These are phyloP conservation scores for Ulota crispa DNA, from an alignment of 225 moss, liverwort and hornwort species.

Conservation along the genomic window DNA sequence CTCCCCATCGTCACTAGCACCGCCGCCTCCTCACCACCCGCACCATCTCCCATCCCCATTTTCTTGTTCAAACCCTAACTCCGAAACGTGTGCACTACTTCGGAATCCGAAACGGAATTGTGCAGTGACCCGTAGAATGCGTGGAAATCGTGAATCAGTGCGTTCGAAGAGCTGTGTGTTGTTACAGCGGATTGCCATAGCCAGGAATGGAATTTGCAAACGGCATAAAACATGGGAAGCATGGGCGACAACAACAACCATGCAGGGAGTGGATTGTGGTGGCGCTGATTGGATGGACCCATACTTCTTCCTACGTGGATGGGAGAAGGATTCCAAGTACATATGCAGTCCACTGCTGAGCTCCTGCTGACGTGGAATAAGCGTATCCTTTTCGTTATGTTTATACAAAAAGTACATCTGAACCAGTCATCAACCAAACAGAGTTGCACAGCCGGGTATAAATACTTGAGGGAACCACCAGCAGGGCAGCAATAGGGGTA, in stretches of 20 bases:
- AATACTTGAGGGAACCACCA: too few relatives aligned
- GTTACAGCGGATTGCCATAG: background rate
- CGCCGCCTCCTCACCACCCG: slow-evolving; percentile 30
- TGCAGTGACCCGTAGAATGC: background rate
- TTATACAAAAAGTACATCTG: background rate
- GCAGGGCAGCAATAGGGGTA: too few relatives aligned
- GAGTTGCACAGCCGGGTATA: too few relatives aligned
- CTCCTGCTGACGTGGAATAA: background rate
- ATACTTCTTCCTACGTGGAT: background rate
- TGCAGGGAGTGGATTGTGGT: background rate
- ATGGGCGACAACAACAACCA: background rate
- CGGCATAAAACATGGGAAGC: background rate
- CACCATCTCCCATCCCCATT: slow-evolving; percentile 27
- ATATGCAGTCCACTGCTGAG: background rate
- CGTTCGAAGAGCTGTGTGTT: background rate
- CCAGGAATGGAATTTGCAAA: background rate
- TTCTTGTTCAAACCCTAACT: slow-evolving; percentile 24
- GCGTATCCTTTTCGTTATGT: background rate
- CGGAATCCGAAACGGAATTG: background rate
- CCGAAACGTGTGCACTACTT: background rate
- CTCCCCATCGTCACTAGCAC: slow-evolving; percentile 15
- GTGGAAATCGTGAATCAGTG: background rate
- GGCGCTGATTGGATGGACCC: background rate
- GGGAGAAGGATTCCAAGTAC: background rate
- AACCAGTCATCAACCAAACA: too few relatives aligned